Evolutionary conservation across 345 rosid genomes (phyloP).

Genomic region (Pelargonium nanum): DNA sequence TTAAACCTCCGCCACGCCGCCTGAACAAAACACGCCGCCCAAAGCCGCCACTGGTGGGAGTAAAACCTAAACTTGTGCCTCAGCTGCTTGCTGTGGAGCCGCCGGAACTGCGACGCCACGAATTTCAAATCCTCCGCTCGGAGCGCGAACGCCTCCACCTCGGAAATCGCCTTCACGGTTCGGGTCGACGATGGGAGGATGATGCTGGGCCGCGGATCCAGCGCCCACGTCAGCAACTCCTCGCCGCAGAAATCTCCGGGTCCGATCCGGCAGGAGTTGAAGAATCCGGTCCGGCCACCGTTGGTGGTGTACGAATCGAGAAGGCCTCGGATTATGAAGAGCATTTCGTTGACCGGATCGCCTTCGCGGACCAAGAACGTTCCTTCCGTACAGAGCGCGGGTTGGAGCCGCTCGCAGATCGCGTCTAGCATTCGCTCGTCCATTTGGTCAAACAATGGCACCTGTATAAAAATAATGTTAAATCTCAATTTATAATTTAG

Average conservation of each 20-base stretch:
- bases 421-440: slow-evolving; percentile 91
- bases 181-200: slow-evolving; percentile 74
- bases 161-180: slow-evolving; percentile 62
- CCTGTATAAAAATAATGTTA: slow-evolving; percentile 25
- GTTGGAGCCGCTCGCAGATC: slow-evolving; percentile 77
- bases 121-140: slow-evolving; percentile 69
- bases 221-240: slow-evolving; percentile 81
- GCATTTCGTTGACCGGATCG: slow-evolving; percentile 83
- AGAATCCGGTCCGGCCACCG: slow-evolving; percentile 83
- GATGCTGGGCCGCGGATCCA: slow-evolving; percentile 57
- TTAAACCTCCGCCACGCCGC: slow-evolving; percentile 68
- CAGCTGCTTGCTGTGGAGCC: slow-evolving; percentile 74
- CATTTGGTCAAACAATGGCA: slow-evolving; percentile 86
- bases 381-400: slow-evolving; percentile 63
- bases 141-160: slow-evolving; percentile 81
- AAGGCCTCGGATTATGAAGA: slow-evolving; percentile 77
- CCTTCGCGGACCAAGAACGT: slow-evolving; percentile 78
- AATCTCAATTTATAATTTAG: slow-evolving; percentile 11
- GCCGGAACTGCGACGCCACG: slow-evolving; percentile 71
- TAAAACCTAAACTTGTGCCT: slow-evolving; percentile 74
- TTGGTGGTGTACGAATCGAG: slow-evolving; percentile 85
- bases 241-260: slow-evolving; percentile 91
- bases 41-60: slow-evolving; percentile 82
- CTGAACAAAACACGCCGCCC: slow-evolving; percentile 87
- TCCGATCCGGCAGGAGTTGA: slow-evolving; percentile 68